phyloP scores from a whole-genome alignment of 1,139 yeast species.

The Pichia inconspicua region DNA sequence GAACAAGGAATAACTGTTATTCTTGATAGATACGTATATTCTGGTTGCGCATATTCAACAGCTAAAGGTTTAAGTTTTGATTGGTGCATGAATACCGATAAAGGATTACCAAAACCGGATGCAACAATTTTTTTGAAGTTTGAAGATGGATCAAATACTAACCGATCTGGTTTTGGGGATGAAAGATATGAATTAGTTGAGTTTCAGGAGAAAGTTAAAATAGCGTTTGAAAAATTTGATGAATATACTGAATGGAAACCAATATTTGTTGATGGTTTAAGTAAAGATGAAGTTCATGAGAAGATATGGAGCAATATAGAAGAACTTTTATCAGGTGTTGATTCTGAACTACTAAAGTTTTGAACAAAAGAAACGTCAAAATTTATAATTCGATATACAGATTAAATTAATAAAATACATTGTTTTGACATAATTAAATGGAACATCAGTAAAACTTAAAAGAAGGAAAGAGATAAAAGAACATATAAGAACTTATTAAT shows the following conservation, averaged over 20 bases:
- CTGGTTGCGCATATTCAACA: slow-evolving; percentile 87
- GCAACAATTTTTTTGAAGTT: slow-evolving; percentile 70
- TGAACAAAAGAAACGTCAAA: slow-evolving; percentile 2
- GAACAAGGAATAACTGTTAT: slow-evolving; percentile 52
- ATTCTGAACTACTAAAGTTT: slow-evolving; percentile 10
- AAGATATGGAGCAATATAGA: slow-evolving; percentile 25
- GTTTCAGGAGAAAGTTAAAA: slow-evolving; percentile 65
- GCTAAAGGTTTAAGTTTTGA: slow-evolving; percentile 68
- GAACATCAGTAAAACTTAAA: not conserved
- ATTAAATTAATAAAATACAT: slow-evolving; percentile 3
- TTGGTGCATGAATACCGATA: slow-evolving; percentile 80
- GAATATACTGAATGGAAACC: slow-evolving; percentile 32
- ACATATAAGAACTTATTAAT: not conserved
- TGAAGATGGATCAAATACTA: slow-evolving; percentile 30
- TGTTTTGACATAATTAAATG: not conserved
- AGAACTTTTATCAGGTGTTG: slow-evolving; percentile 10
- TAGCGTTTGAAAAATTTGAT: slow-evolving; percentile 46
- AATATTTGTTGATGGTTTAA: slow-evolving; percentile 52
- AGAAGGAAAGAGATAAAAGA: slow-evolving; percentile 5
- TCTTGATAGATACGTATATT: slow-evolving; percentile 81
- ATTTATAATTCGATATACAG: slow-evolving; percentile 3
- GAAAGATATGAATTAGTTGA: slow-evolving; percentile 77
- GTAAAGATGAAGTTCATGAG: slow-evolving; percentile 47
- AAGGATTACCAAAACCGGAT: slow-evolving; percentile 85
- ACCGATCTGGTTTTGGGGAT: slow-evolving; percentile 78